These are phyloP conservation scores for Peronospora destructor DNA, from an alignment of 352 stramenopile genomes.

Conservation along the genomic window DNA sequence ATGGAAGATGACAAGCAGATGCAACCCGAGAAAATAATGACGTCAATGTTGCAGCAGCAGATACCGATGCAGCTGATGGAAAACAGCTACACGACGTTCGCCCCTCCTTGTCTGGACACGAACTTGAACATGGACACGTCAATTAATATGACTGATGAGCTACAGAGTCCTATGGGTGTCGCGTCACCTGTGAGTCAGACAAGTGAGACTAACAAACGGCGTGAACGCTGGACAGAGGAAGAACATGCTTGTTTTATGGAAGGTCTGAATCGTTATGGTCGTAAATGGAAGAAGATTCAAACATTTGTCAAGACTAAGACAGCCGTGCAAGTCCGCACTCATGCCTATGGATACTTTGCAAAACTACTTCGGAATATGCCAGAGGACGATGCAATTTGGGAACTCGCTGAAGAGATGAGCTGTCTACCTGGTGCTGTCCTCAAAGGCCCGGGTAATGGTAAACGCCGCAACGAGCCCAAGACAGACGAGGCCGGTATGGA, in stretches of 20 bases:
- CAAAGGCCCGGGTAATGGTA: slow-evolving; percentile 67
- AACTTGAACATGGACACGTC: slow-evolving; percentile 35
- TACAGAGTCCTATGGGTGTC: slow-evolving; percentile 24
- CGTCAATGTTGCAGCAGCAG: slow-evolving; percentile 12
- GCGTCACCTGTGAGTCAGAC: slow-evolving; percentile 52
- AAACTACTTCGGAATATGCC: slow-evolving; percentile 83
- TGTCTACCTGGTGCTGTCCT: slow-evolving; percentile 65
- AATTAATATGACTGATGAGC: slow-evolving; percentile 17
- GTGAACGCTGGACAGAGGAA: slow-evolving; percentile 77
- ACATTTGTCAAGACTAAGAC: slow-evolving; percentile 83
- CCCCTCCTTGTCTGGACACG: slow-evolving; percentile 23
- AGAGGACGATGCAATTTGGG: slow-evolving; percentile 76
- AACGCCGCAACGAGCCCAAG: slow-evolving; percentile 74
- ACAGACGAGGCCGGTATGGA: slow-evolving; percentile 81
- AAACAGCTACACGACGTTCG: slow-evolving; percentile 26
- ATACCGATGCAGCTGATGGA: slow-evolving; percentile 18
- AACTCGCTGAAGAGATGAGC: slow-evolving; percentile 74
- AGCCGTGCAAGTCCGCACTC: slow-evolving; percentile 74
- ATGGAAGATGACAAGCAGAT: slow-evolving; percentile 19
- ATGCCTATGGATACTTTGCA: slow-evolving; percentile 85
- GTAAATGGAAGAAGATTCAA: slow-evolving; percentile 87
- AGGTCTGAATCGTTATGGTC: slow-evolving; percentile 75
- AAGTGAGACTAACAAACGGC: slow-evolving; percentile 60
- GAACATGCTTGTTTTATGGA: slow-evolving; percentile 83
- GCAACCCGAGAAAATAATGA: slow-evolving; percentile 14